Base-by-base conservation (phyloP, 192 early-diverging fungal species). In the Coemansia sp. region DNA sequence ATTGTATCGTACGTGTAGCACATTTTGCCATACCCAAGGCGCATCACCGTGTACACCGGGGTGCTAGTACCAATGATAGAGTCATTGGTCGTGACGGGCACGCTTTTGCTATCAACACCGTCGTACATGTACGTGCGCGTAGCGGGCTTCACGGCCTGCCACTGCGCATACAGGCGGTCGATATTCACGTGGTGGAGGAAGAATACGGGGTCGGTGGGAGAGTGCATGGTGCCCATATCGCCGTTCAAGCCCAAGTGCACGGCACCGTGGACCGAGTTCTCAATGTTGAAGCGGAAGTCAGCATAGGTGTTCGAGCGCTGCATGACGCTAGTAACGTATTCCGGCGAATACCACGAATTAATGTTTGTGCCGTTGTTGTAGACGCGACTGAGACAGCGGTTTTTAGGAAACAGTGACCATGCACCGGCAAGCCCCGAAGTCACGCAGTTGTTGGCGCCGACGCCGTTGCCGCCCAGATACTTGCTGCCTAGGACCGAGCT, bases 121-220 rank as follows among this genome's bases (percentile, higher is more conserved):
- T 73, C 63, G 31, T 76, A 80, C 83, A 75, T 65, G 52, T 68
- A 75, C 2, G 59, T 69, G 56, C 82, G 76, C 20, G 61, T 55
- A 53, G 57, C 62, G 36, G 70, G 77, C 59, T 52, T 65, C 35
- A 68, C 62, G 1, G 73, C 70, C 75, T 88, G 87, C 84, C 85
- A 87, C 43, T 72, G 64, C 28, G 70, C 67, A 52, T 73, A 88
- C 20, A 87, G 50, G 20, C 78, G 75, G 73, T 86, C 88, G 47
- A 87, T 75, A 65, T 83, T 84, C 33, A 78, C 69, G 59, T 90
- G 88, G 74, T 88, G 87, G 47, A 88, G 50, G 68, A 75, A 87
- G 72, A 90, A 90, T 20, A 87, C 62, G 1, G 87, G 86, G 61
- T 90, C 88, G 45, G 59, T 52, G 13, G 83, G 71, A 47, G 85